Conservation (phyloP, 345 rosid species). For the Arabidopsis arenosa region DNA sequence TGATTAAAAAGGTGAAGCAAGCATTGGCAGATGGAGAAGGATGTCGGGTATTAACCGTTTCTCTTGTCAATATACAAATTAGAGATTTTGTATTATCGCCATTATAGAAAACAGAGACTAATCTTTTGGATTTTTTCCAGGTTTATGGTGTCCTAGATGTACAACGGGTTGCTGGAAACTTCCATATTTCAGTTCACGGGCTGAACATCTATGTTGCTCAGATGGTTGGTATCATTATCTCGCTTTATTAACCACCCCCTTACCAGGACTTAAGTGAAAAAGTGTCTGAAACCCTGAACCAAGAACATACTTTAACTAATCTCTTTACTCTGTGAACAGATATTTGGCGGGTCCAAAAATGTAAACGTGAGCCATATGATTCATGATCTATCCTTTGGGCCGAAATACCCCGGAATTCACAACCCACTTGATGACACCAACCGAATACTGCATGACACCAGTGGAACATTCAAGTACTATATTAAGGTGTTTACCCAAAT, state of each 20-base stretch:
- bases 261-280: neutral
- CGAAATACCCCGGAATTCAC: conserved; percentile 93
- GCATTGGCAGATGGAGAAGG: conserved; percentile 90
- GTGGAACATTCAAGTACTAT: conserved; percentile 96
- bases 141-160: conserved; percentile 94
- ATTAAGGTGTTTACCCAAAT: conserved; percentile 70
- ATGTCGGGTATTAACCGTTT: conserved; percentile 68
- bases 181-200: conserved; percentile 97
- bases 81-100: neutral
- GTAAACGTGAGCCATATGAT: conserved; percentile 93
- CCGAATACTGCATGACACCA: conserved; percentile 69
- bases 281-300: conserved; percentile 24
- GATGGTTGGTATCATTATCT: conserved; percentile 59
- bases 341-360: conserved; percentile 80
- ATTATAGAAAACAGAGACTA: conserved; percentile 15
- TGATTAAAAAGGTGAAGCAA: conserved; percentile 92
- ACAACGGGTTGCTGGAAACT: conserved; percentile 99
- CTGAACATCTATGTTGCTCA: conserved; percentile 95
- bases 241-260: neutral
- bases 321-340: conserved; percentile 54
- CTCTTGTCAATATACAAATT: conserved; percentile 25
- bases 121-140: conserved; percentile 52
- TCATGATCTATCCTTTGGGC: conserved; percentile 94
- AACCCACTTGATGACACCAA: conserved; percentile 90
- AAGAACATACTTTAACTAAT: conserved; percentile 1